Conservation (phyloP, 352 stramenopile species). For the Globisporangium uncinulatum region DNA sequence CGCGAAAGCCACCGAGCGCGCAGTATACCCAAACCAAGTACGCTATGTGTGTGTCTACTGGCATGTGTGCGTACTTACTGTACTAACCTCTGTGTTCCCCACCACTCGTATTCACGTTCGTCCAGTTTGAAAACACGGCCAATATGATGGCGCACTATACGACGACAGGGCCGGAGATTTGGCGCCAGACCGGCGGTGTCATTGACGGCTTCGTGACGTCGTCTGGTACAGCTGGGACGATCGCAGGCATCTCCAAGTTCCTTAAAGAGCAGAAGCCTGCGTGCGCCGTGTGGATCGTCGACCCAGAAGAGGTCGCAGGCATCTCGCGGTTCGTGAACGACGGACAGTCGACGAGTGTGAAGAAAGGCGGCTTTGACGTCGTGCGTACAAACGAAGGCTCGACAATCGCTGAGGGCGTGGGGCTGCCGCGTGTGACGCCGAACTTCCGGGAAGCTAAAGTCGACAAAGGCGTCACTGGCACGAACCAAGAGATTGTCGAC, state of each 20-base stretch:
- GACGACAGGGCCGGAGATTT: constrained; percentile 87
- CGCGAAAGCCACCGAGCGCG: constrained; percentile 23
- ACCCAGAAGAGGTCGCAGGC: constrained; percentile 76
- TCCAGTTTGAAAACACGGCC: constrained; percentile 73
- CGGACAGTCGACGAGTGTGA: constrained; percentile 36
- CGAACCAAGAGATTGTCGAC: constrained; percentile 91
- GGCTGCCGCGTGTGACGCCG: constrained; percentile 87
- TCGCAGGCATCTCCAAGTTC: constrained; percentile 91
- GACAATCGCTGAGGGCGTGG: constrained; percentile 95
- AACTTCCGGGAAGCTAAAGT: constrained; percentile 89
- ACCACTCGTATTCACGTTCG: too few relatives aligned
- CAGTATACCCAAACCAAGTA: constrained; percentile 56
- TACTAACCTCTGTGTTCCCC: too few relatives aligned
- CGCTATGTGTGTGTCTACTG: too few relatives aligned
- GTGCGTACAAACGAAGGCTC: constrained; percentile 69
- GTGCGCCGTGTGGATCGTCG: constrained; percentile 65
- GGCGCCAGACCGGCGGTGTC: constrained; percentile 77
- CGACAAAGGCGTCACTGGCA: constrained; percentile 89
- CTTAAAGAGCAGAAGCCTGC: constrained; percentile 83
- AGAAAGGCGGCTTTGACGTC: constrained; percentile 89
- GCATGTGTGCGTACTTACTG: too few relatives aligned
- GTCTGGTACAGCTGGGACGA: constrained; percentile 88
- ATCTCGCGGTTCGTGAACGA: constrained; percentile 85
- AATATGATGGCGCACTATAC: constrained; percentile 72
- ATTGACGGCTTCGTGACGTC: constrained; percentile 92